Evolutionary conservation across 2,329 filamentous ascomycete genomes (phyloP).

Genomic region (Phialophora macrospora): DNA sequence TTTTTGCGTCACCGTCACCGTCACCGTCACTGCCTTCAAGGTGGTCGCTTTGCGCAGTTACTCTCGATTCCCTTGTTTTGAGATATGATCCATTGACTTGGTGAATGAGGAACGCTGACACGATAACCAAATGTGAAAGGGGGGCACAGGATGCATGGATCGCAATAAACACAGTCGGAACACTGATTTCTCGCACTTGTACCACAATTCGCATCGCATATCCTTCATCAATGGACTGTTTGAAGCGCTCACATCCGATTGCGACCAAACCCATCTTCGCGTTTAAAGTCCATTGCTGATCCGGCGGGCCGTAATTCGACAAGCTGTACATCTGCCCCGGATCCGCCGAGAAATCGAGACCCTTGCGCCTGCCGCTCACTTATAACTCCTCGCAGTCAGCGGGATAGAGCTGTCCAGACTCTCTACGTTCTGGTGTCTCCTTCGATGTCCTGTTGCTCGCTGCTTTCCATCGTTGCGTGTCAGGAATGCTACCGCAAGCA

Average conservation of each 20-base stretch:
- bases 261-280: background rate
- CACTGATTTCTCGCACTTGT: background rate
- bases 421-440: background rate
- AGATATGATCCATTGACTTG: too few species aligned
- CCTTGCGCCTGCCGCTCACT: background rate
- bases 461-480: slow-evolving; percentile 7
- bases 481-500: slow-evolving; percentile 22
- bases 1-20: too few species aligned
- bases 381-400: background rate
- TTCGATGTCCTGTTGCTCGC: background rate
- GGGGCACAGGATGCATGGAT: background rate
- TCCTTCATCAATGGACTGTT: background rate
- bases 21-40: too few species aligned
- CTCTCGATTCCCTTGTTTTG: too few species aligned
- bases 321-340: background rate
- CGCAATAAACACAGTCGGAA: background rate
- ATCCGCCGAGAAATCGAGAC: background rate
- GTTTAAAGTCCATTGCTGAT: background rate
- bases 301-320: background rate
- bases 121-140: too few species aligned
- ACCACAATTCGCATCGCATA: background rate
- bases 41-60: too few species aligned
- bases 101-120: too few species aligned
- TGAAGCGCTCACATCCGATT: background rate
- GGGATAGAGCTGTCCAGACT: background rate